These are phyloP conservation scores for Plasmodium coatneyi DNA, from an alignment of 169 alveolate species.

Conservation along the genomic window DNA sequence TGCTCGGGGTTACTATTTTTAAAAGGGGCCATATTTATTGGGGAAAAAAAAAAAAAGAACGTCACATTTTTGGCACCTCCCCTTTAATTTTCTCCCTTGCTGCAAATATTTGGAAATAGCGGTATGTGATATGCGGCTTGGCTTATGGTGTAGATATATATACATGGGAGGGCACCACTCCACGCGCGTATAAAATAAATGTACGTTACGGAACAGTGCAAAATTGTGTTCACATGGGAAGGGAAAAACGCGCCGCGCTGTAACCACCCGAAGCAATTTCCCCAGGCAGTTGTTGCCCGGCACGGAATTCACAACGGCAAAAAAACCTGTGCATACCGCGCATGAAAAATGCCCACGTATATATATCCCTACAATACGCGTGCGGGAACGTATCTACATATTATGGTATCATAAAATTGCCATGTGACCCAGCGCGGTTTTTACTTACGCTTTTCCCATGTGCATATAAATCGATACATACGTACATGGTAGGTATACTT, in stretches of 20 bases:
- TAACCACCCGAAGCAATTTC: not conserved
- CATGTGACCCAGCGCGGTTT: not conserved
- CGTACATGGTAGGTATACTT: not conserved
- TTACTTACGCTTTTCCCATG: not conserved
- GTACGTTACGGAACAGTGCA: not conserved
- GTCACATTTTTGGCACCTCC: not conserved
- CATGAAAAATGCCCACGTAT: not conserved
- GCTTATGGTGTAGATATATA: not conserved
- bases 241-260: not conserved
- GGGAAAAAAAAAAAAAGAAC: too few relatives aligned
- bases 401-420: not conserved
- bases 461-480: not conserved
- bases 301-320: not conserved
- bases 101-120: not conserved
- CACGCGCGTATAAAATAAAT: not conserved
- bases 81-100: not conserved
- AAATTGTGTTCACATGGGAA: not conserved
- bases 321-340: not conserved
- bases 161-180: not conserved
- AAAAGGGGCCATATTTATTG: not conserved
- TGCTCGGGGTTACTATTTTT: not conserved
- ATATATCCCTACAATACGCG: not conserved
- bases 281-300: not conserved
- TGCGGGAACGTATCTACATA: not conserved
- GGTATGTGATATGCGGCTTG: not conserved